These are phyloP conservation scores for Penicillium bialowiezense DNA, from an alignment of 495 filamentous ascomycete species.

Conservation along the genomic window DNA sequence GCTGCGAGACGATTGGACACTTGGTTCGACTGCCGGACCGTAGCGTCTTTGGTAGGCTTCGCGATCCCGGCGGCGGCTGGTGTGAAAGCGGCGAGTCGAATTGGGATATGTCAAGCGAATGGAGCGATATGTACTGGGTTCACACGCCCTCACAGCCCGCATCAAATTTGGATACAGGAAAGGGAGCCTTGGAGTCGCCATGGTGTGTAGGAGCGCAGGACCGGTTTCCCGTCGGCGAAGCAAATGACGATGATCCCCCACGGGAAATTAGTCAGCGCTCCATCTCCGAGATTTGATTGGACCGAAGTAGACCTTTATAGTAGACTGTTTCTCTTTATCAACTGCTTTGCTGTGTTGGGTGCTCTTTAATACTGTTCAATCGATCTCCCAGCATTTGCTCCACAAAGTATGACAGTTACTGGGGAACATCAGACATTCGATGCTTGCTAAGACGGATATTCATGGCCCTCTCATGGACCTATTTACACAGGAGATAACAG, in stretches of 20 bases:
- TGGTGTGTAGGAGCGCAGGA: slow-evolving; percentile 28
- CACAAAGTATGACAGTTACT: too few relatives aligned
- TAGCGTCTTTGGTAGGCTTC: slow-evolving; percentile 50
- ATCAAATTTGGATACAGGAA: slow-evolving; percentile 76
- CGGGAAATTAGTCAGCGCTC: slow-evolving; percentile 33
- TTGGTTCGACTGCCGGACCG: slow-evolving; percentile 48
- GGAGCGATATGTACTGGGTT: slow-evolving; percentile 31
- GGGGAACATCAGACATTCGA: too few relatives aligned
- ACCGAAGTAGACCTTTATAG: too few relatives aligned
- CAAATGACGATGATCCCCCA: slow-evolving; percentile 32
- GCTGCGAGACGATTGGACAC: slow-evolving; percentile 31
- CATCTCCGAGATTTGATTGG: too few relatives aligned
- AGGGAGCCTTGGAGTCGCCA: slow-evolving; percentile 66
- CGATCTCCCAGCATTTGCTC: too few relatives aligned
- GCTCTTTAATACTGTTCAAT: too few relatives aligned
- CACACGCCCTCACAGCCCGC: slow-evolving; percentile 37
- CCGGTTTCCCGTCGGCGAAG: slow-evolving; percentile 22
- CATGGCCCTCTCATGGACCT: too few relatives aligned
- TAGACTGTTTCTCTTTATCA: too few relatives aligned
- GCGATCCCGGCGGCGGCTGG: slow-evolving; percentile 37
- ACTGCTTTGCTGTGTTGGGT: too few relatives aligned
- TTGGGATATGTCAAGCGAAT: slow-evolving; percentile 22
- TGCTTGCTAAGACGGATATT: too few relatives aligned
- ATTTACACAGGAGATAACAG: too few relatives aligned
- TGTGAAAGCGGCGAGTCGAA: slow-evolving; percentile 30